Evolutionary conservation across 2,329 filamentous ascomycete genomes (phyloP), one percentile per base, ranked within the genome.

Genomic region (Pseudovirgaria hyperparasitica): DNA sequence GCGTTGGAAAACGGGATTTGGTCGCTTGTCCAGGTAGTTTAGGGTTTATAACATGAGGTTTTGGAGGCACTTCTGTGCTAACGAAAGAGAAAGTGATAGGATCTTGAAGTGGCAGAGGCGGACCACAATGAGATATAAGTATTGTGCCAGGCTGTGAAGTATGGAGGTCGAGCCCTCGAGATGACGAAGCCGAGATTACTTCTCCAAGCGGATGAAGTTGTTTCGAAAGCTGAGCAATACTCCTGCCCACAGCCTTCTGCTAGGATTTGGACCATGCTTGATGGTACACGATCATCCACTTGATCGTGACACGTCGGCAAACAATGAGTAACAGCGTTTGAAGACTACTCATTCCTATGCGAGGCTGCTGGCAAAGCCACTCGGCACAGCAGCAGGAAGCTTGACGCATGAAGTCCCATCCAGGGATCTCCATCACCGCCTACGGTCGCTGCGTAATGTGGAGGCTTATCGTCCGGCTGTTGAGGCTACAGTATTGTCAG

Each of bases 311-410:
- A 33, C 33, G 33, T 30, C 16, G 18, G 30, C 23, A 35, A 35
- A 35, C 22, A 35, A 35, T 35, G 26, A 35, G 33, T 35, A 33
- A 30, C 20, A 26, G 13, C 27, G 27, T 33, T 35, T 35, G 26
- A 27, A 35, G 2, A 35, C 31, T 35, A 35, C 26, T 33, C 25
- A 35, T 30, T 28, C 16, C 23, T 35, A 20, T 33, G 26, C 20
- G 23, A 35, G 15, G 32, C 30, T 32, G 30, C 30, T 35, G 21
- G 30, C 23, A 35, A 33, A 32, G 30, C 33, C 25, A 35, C 33
- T 33, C 21, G 12, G 30, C 22, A 33, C 22, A 35, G 27, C 17
- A 35, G 33, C 19, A 35, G 16, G 33, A 16, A 21, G 25, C 32
- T 34, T 32, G 21, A 34, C 22, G 26, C 22, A 34, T 34, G 22